Evolutionary conservation across 1,284 basidiomycete genomes (phyloP), one percentile per base, ranked within the genome.

Genomic region (Pterulicium gracile): DNA sequence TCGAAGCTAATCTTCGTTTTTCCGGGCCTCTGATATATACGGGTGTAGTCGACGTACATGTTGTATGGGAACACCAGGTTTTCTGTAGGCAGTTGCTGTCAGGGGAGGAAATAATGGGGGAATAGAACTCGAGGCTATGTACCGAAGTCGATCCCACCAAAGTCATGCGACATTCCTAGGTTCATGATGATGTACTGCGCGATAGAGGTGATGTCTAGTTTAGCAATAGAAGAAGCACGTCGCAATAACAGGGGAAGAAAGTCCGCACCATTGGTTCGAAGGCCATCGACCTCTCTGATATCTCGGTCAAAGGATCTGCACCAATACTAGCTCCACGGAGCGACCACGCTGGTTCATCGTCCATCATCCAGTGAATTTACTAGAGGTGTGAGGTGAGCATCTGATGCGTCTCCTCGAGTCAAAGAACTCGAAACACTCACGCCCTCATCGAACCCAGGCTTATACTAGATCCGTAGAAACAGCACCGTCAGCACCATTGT

Each of bases 331-430:
- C 67, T 5, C 69, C 72, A 24, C 75, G 73, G 32, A 92, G 54
- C 2, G 76, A 83, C 82, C 82, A 92, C 4, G 79, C 68, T 40
- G 64, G 64, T 49, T 71, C 63, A 50, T 68, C 69, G 51, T 77
- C 65, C 44, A 75, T 69, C 43, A 82, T 58, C 85, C 86, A 88
- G 13, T 77, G 75, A 51, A 88, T 82, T 54, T 85, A 84, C 72
- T 77, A 17, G 7, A n/a, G n/a, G n/a, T n/a, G n/a, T n/a, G n/a
- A n/a, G n/a, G n/a, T n/a, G n/a, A 39, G 36, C 5, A 39, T n/a
- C n/a, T 4, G 36, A 15, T n/a, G n/a, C n/a, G n/a, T n/a, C n/a
- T n/a, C n/a, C n/a, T n/a, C n/a, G n/a, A n/a, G n/a, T n/a, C n/a
- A n/a, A n/a, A n/a, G n/a, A n/a, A n/a, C n/a, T n/a, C n/a, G 36